A percentile compares a stretch with the other conserved stretches of the same genome.
Conservation (phyloP, 1,284 basidiomycete species). For the Moesziomyces parantarcticus region DNA sequence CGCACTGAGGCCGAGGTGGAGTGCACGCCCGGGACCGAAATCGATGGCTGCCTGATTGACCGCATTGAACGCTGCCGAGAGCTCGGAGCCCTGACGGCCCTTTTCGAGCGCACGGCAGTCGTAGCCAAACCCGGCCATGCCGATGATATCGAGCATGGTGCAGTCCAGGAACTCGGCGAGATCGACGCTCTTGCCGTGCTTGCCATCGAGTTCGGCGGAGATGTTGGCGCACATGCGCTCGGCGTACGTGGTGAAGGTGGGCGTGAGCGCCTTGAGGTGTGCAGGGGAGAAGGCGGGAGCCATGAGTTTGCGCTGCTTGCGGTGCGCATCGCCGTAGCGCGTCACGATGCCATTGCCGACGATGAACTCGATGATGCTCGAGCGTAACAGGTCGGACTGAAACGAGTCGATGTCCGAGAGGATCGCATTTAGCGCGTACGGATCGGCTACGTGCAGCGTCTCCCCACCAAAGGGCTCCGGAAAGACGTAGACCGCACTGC, state of each 20-base stretch:
- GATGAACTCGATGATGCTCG: slow-evolving; percentile 42
- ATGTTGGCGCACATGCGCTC: slow-evolving; percentile 49
- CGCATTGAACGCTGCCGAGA: slow-evolving; percentile 32
- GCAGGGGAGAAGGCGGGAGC: slow-evolving; percentile 54
- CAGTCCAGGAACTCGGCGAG: slow-evolving; percentile 53
- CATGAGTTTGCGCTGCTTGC: slow-evolving; percentile 52
- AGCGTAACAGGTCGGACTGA: slow-evolving; percentile 29
- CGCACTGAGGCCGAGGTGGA: slow-evolving; percentile 35
- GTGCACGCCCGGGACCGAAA: slow-evolving; percentile 29
- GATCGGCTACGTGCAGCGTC: slow-evolving; percentile 32
- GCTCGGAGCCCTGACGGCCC: slow-evolving; percentile 38
- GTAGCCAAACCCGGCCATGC: slow-evolving; percentile 61
- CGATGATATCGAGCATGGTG: slow-evolving; percentile 63
- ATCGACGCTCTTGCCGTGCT: slow-evolving; percentile 24
- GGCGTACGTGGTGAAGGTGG: slow-evolving; percentile 46
- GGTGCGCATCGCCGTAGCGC: slow-evolving; percentile 40
- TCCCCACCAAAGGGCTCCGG: slow-evolving; percentile 42
- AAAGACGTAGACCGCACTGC: slow-evolving; percentile 26
- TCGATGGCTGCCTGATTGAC: slow-evolving; percentile 47
- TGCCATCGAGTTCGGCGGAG: slow-evolving; percentile 1
- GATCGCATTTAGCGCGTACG: slow-evolving; percentile 33
- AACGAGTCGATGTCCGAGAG: slow-evolving; percentile 41
- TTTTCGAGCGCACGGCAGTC: slow-evolving; percentile 52
- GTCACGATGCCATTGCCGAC: slow-evolving; percentile 44
- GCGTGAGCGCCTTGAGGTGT: slow-evolving; percentile 42